Conservation (phyloP, 345 rosid species). For the Psidium friedrichsthalianum region DNA sequence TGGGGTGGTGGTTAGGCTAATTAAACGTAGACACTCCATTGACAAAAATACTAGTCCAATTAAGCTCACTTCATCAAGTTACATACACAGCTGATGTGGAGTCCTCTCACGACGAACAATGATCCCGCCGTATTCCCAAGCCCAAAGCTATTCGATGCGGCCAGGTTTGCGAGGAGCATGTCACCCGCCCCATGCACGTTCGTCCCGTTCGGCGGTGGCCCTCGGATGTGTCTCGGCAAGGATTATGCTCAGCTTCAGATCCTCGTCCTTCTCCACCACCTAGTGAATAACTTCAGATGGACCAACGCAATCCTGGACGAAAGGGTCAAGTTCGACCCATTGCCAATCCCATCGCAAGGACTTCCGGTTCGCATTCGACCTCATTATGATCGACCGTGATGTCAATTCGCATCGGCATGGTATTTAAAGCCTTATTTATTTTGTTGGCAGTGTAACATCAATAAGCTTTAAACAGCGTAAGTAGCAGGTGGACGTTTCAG, state of each 20-base stretch:
- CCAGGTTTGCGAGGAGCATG: background rate
- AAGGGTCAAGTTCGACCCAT: background rate
- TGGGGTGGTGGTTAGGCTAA: background rate
- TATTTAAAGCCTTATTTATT: background rate
- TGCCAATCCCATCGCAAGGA: slow-evolving; percentile 4
- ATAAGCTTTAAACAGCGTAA: background rate
- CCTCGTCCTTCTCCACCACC: slow-evolving; percentile 12
- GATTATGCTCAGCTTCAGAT: slow-evolving; percentile 5
- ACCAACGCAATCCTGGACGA: slow-evolving; percentile 1
- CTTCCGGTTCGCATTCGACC: slow-evolving; percentile 7
- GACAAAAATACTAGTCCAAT: too few relatives aligned
- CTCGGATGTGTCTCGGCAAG: slow-evolving; percentile 14
- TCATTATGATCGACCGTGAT: background rate
- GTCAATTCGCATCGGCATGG: background rate
- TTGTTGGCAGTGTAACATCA: background rate
- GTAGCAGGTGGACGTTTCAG: too few relatives aligned
- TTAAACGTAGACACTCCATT: background rate
- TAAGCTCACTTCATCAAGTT: background rate
- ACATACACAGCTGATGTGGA: background rate
- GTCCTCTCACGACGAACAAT: background rate
- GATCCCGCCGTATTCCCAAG: slow-evolving; percentile 6
- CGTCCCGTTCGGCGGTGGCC: slow-evolving; percentile 16
- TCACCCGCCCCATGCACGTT: slow-evolving; percentile 1
- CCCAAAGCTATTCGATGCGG: slow-evolving; percentile 1
- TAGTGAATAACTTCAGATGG: slow-evolving; percentile 14